Conservation (phyloP, 208 protist species). For the Trypanosoma lewisi region DNA sequence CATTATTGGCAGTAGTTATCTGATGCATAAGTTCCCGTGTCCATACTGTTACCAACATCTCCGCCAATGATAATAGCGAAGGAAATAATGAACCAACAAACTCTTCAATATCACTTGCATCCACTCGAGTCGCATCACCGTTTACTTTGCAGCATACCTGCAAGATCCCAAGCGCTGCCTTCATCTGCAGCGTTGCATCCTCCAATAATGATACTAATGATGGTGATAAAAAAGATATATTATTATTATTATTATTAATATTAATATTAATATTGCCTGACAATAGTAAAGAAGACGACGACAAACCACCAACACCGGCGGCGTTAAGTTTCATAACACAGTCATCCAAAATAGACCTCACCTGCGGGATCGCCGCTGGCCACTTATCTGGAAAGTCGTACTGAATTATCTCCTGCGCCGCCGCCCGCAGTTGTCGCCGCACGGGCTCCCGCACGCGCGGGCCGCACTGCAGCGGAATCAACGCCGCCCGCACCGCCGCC, state of each 20-base stretch:
- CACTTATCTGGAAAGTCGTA: conserved; percentile 76
- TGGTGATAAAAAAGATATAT: no score
- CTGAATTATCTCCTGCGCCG: conserved; percentile 57
- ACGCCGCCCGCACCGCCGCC: conserved; percentile 32
- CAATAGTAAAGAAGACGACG: no score
- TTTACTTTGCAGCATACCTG: conserved; percentile 67
- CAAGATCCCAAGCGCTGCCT: conserved; percentile 63
- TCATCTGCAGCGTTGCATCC: conserved; percentile 48
- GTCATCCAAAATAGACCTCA: conserved; percentile 42
- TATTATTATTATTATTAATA: no score
- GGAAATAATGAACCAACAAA: conserved; percentile 45
- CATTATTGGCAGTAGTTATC: conserved; percentile 1
- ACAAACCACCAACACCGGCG: no score
- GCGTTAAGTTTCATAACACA: conserved; percentile 30
- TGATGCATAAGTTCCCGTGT: conserved; percentile 28
- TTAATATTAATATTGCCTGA: no score
- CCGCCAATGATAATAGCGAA: conserved; percentile 45
- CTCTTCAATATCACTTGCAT: conserved; percentile 42
- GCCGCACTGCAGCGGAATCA: conserved; percentile 66
- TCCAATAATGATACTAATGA: background rate
- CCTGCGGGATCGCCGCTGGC: conserved; percentile 59
- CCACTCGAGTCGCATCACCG: conserved; percentile 48
- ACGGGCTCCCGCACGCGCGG: conserved; percentile 65
- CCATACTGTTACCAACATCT: conserved; percentile 49
- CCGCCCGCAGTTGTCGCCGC: conserved; percentile 69